Percentiles rank a stretch among this genome's conserved stretches.
These are phyloP conservation scores for Candida broadrunensis DNA, from an alignment of 805 yeast species.

Conservation along the genomic window DNA sequence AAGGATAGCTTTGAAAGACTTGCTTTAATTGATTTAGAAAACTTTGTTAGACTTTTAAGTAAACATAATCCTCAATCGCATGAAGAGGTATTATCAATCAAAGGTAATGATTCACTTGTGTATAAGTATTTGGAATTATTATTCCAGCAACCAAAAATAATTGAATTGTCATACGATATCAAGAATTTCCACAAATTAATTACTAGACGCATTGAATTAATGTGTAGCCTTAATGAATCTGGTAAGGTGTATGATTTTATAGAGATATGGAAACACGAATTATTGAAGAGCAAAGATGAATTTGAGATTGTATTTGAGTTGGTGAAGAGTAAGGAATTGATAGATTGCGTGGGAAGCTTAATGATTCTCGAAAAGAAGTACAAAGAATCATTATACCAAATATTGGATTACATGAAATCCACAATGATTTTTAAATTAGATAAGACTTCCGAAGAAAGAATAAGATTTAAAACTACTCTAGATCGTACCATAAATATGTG, in stretches of 20 bases:
- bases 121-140: slow-evolving; percentile 31
- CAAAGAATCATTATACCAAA: slow-evolving; percentile 26
- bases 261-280: slow-evolving; percentile 4
- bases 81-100: slow-evolving; percentile 25
- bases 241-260: slow-evolving; percentile 13
- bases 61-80: slow-evolving; percentile 39
- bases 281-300: slow-evolving; percentile 6
- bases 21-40: slow-evolving; percentile 24
- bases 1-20: slow-evolving; percentile 21
- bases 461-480: slow-evolving; percentile 31
- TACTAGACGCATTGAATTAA: slow-evolving; percentile 19
- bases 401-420: slow-evolving; percentile 20
- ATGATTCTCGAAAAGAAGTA: slow-evolving; percentile 17
- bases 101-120: slow-evolving; percentile 15
- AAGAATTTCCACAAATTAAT: slow-evolving; percentile 4
- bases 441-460: neutral
- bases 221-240: slow-evolving; percentile 15
- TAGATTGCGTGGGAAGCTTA: slow-evolving; percentile 31
- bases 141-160: slow-evolving; percentile 13
- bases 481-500: slow-evolving; percentile 30
- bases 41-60: slow-evolving; percentile 35
- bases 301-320: slow-evolving; percentile 7
- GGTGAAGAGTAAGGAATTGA: slow-evolving; percentile 19
- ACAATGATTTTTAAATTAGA: slow-evolving; percentile 8
- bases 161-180: slow-evolving; percentile 2